These are phyloP conservation scores for Paxillus rubicundulus DNA, from an alignment of 768 basidiomycete genomes.

Conservation along the genomic window DNA sequence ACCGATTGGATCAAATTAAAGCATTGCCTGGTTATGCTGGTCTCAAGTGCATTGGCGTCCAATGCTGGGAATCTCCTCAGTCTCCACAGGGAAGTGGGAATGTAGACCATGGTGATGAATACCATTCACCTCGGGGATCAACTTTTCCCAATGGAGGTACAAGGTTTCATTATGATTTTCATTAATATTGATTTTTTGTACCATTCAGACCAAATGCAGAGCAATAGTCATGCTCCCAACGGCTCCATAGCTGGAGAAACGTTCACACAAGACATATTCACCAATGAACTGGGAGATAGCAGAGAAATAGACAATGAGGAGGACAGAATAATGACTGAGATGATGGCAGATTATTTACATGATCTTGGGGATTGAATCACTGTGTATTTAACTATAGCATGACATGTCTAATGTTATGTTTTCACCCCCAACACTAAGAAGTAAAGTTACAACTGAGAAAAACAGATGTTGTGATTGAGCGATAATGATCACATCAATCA, in stretches of 20 bases:
- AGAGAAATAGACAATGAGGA: neutral
- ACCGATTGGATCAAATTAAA: conserved; percentile 3
- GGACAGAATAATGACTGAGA: neutral
- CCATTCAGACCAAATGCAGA: neutral
- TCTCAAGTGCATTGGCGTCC: neutral
- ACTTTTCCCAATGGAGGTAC: no score
- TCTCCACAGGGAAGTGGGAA: no score
- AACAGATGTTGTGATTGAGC: no score
- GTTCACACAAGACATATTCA: neutral
- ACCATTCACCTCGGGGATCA: no score
- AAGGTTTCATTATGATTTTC: neutral
- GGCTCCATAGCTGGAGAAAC: neutral
- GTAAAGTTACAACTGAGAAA: no score
- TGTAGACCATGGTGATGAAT: no score
- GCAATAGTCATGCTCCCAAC: neutral
- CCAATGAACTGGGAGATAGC: neutral
- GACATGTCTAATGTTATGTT: no score
- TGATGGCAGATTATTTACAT: neutral
- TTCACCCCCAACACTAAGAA: no score
- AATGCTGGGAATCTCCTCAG: neutral
- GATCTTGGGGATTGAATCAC: neutral
- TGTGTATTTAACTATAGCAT: neutral
- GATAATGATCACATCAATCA: no score
- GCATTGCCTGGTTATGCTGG: neutral
- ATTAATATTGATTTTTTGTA: neutral